A percentile compares a stretch with the other conserved stretches of the same genome.
These are phyloP conservation scores for Boletellus emodensis DNA, from an alignment of 768 basidiomycete genomes.

Conservation along the genomic window DNA sequence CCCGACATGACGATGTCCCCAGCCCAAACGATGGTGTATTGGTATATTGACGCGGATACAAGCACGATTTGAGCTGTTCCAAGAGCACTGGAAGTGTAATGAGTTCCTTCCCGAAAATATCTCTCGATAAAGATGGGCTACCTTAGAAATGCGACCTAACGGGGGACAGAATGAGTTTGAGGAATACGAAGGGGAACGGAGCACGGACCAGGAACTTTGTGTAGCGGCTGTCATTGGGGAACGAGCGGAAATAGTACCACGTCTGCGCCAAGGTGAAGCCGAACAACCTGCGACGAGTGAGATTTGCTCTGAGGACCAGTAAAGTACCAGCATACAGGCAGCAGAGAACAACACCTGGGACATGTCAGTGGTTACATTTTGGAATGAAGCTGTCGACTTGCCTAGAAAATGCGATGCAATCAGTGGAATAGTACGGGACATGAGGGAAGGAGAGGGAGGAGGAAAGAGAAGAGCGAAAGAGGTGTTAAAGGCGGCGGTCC, in stretches of 20 bases:
- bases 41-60: conserved; percentile 30
- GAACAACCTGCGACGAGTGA: conserved; percentile 27
- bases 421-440: conserved; percentile 16
- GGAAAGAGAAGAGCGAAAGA: not conserved
- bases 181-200: not conserved
- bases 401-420: conserved; percentile 29
- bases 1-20: conserved; percentile 22
- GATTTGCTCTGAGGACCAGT: not conserved
- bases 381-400: not conserved
- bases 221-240: conserved; percentile 25
- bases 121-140: not conserved
- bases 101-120: not conserved
- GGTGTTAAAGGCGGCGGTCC: conserved; percentile 10
- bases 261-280: conserved; percentile 35
- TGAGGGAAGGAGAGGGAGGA: conserved; percentile 3
- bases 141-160: conserved; percentile 30
- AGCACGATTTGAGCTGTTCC: conserved; percentile 29
- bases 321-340: conserved; percentile 23
- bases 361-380: conserved; percentile 3
- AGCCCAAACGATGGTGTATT: conserved; percentile 30
- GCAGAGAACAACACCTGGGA: conserved; percentile 30
- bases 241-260: conserved; percentile 32
- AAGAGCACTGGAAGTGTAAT: conserved; percentile 15
- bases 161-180: not conserved
- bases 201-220: conserved; percentile 32